Evolutionary conservation across 371 early-diverging fungal genomes (phyloP), one percentile per base, ranked within the genome.

Genomic region (Syncephalastrum monosporum): DNA sequence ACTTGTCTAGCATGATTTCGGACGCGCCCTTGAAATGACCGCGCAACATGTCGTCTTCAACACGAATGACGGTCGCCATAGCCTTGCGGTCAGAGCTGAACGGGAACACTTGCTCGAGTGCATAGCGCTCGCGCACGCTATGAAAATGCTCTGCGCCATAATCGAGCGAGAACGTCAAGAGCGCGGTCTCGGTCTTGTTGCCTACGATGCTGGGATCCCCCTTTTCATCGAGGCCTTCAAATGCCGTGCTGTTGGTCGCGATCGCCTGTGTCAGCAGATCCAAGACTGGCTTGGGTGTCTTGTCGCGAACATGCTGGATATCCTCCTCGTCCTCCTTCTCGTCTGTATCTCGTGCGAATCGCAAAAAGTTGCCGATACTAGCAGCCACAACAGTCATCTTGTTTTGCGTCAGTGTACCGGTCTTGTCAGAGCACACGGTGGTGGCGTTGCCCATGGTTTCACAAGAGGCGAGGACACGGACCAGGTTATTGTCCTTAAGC

Each of bases 401-500:
- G 76, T 96, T 95, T 58, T 91, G 88, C 0, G 94, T 95, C 24
- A 95, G 70, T 1, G 94, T 95, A 15, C 95, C 95, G 5, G 94
- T 94, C 71, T 94, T 94, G 71, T 96, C 95, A 13, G 91, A 89
- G 67, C 95, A 94, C 27, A 96, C 82, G 3, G 91, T 91, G 10
- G 95, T 95, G 2, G 95, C 94, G 63, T 88, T 90, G 8, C 94
- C 94, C 95, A 95, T 95, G 42, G 92, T 94, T 74, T 96, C 97
- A 67, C 97, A 96, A 12, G 97, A 90, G 27, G 88, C 82, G n/a
- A 96, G 72, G 19, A 91, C 83, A 24, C 95, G 85, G 13, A 96
- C 96, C 24, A 96, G 72, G 67, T 93, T 94, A 67, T 94, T 93
- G 64, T 96, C 94, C 61, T 88, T 87, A 48, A 91, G 71, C 97